Evolutionary conservation across 805 yeast species (phyloP), one percentile per base, ranked within the genome.

Genomic region (Zygosaccharomyces bailii): DNA sequence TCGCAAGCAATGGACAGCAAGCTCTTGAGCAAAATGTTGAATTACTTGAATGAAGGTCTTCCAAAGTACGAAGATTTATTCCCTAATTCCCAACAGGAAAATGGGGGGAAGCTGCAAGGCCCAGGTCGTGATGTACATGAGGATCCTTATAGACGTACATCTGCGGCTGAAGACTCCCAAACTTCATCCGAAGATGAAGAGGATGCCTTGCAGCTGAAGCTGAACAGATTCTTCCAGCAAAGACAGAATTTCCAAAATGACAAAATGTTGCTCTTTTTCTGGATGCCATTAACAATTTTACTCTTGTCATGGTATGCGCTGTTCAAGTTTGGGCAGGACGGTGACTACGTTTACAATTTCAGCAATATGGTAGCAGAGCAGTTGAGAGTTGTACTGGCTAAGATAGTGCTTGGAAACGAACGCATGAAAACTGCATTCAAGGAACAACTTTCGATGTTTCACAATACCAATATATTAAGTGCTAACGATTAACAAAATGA

Each of bases 251-350:
- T 76, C 46, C 68, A 67, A 54, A 84, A 87, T 56, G 97, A 90
- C 65, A 83, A 79, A 58, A 84, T 88, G 86, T 71, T 90, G 51
- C 68, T 87, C 49, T 86, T 90, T 62, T 89, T 90, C 74, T 90
- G 97, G 97, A 67, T 89, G 46, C 97, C 97, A 10, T 74, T 86
- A 30, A 67, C 87, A 42, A 54, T 82, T 16, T 60, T 86, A 24
- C 64, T 82, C 13, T 67, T 80, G 2, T 66, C 79, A 5, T 70
- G 73, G 53, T 69, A 75, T 43, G 61, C 75, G 3, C 50, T 69
- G 21, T 59, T 60, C 45, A 65, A 58, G 31, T 59, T 68, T 21
- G 73, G 74, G 5, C 57, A 59, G 13, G 63, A 62, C 39, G 66
- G 64, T 25, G 62, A 61, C 46, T 61, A 60, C 8, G 50, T 65